Evolutionary conservation across 805 yeast species (phyloP), one percentile per base, ranked within the genome.

Genomic region (Vanderwaltozyma verrucispora): DNA sequence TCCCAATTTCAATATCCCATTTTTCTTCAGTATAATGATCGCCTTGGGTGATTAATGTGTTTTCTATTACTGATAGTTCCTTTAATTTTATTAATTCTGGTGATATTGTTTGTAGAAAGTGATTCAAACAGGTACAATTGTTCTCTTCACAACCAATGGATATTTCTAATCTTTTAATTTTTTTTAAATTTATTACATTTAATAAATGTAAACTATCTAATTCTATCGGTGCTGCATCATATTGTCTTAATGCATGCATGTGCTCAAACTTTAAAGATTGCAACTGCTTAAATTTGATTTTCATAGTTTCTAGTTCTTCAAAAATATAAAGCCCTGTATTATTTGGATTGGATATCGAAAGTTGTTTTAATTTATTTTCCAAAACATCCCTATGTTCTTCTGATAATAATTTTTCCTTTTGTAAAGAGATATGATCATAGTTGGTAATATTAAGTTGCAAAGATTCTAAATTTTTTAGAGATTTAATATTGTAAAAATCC

Each of bases 61-160:
- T 41, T 47, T 64, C 60, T 58, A 60, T 37, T 36, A 60, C 32
- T 0, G 64, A 48, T 13, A 65, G 37, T 9, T 51, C 48, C 2
- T 39, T 39, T 7, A 61, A 35, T 2, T 38, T 39, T 3, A 13
- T 40, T 24, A 67, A 47, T 13, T 49, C 42, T 5, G 67, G 65
- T 0, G 71, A 60, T 14, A 69, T 39, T 1, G 51, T 50, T 21
- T 62, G 55, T 5, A 66, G 45, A 40, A 75, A 71, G 4, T 55
- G 63, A 10, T 60, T 56, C 9, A 73, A 49, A 47, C 82, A 77
- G 8, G 62, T 63, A 44, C 74, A 67, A 0, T 52, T 56, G 21
- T 59, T 48, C 17, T 66, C 63, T 41, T 71, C 72, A 48, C 84
- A 75, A 1, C 80, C 80, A 21, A 75, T 49, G 6, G 62, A 61